phyloP scores from a whole-genome alignment of 108 stramenopile species.

The Pseudonitzschia pungens region DNA sequence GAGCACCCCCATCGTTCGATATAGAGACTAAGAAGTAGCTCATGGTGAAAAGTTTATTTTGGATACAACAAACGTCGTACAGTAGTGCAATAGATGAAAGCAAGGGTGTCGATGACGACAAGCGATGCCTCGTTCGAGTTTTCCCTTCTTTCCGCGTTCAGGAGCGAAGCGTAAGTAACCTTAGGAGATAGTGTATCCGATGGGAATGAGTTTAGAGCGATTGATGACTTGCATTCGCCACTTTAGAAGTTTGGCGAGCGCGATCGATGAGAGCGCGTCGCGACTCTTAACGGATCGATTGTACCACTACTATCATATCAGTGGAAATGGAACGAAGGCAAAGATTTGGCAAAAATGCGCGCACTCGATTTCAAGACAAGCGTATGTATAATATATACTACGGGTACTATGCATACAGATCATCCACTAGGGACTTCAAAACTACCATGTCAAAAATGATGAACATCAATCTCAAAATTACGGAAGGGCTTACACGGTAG shows the following conservation, averaged over 20 bases:
- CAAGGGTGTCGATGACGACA: neutral
- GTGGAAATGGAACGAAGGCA: too few relatives aligned
- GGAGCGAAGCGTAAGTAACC: neutral
- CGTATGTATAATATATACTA: too few relatives aligned
- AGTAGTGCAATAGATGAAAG: neutral
- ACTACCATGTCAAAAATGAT: too few relatives aligned
- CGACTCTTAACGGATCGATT: neutral
- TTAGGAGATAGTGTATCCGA: neutral
- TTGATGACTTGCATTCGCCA: neutral
- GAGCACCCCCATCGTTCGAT: conserved; percentile 80
- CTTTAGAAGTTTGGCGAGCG: neutral
- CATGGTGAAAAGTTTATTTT: conserved; percentile 27
- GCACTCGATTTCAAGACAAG: too few relatives aligned
- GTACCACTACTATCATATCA: neutral
- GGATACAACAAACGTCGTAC: neutral
- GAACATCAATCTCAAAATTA: too few relatives aligned
- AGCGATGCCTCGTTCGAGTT: neutral
- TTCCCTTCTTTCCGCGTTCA: neutral
- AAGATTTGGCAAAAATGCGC: too few relatives aligned
- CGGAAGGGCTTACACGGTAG: too few relatives aligned
- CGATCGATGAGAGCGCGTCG: neutral
- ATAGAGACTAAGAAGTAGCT: conserved; percentile 84
- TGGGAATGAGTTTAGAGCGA: neutral
- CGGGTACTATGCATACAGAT: too few relatives aligned
- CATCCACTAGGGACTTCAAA: too few relatives aligned